A percentile compares a stretch with the other conserved stretches of the same genome.
Conservation (phyloP, 257 asterid species). For the Anisodus acutangulus region DNA sequence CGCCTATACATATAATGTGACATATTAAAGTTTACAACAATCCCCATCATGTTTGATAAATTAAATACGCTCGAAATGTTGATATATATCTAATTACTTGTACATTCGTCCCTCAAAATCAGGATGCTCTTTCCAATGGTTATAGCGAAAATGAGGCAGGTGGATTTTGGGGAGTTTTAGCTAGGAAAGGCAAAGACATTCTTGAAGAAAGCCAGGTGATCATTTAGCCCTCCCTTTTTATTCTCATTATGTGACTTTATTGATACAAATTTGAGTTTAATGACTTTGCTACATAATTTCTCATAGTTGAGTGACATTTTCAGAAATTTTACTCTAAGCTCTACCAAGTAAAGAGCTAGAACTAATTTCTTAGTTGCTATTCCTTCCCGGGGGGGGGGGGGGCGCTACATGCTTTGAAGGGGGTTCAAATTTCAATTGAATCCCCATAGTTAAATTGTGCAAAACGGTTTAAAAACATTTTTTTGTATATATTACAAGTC, state of each 20-base stretch:
- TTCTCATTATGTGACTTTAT: background rate
- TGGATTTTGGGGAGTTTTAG: conserved; percentile 92
- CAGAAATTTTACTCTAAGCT: too few species aligned
- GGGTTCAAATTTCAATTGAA: conserved; percentile 1
- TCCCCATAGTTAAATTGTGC: background rate
- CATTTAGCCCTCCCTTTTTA: background rate
- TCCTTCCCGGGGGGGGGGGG: background rate
- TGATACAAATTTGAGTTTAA: too few species aligned
- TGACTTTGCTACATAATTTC: too few species aligned
- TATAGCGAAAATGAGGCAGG: conserved; percentile 63
- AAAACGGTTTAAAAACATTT: background rate
- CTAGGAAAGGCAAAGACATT: conserved; percentile 78
- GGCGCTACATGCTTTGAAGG: background rate
- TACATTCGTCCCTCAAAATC: background rate
- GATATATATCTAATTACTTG: background rate
- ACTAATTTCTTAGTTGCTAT: background rate
- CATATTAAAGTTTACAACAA: background rate
- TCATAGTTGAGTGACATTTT: too few species aligned
- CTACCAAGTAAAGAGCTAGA: too few species aligned
- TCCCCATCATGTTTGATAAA: background rate
- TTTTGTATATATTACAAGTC: background rate
- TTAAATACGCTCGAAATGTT: background rate
- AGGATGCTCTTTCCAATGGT: conserved; percentile 65
- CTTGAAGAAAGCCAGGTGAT: conserved; percentile 41
- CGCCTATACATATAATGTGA: background rate